These are phyloP conservation scores for Cladosporium sphaerospermum DNA, from an alignment of 2,329 filamentous ascomycete genomes.

Conservation along the genomic window DNA sequence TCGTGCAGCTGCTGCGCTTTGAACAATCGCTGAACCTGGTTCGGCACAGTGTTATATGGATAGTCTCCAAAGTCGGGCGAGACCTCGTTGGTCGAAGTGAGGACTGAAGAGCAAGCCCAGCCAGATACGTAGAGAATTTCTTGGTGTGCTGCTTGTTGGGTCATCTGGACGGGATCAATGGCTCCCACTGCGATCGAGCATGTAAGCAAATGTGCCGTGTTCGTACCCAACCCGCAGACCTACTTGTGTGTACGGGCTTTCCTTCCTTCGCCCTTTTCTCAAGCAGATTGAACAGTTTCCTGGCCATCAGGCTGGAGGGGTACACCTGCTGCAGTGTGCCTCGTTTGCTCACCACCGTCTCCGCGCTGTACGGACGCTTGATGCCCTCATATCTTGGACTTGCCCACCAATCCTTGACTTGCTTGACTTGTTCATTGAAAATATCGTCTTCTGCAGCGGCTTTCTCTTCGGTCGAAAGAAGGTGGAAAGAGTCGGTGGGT, in stretches of 20 bases:
- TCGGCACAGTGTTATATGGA: slow-evolving; percentile 97
- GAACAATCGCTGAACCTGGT: slow-evolving; percentile 91
- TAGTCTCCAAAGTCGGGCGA: slow-evolving; percentile 98
- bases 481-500: slow-evolving; percentile 75
- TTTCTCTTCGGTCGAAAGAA: slow-evolving; percentile 72
- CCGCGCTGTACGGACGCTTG: slow-evolving; percentile 82
- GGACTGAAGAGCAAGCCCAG: slow-evolving; percentile 91
- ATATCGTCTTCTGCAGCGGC: slow-evolving; percentile 74
- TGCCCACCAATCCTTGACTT: slow-evolving; percentile 87
- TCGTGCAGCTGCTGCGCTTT: slow-evolving; percentile 98
- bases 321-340: slow-evolving; percentile 82
- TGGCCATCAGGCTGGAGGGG: slow-evolving; percentile 87
- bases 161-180: slow-evolving; percentile 99
- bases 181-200: slow-evolving; percentile 65
- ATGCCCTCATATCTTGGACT: slow-evolving; percentile 80
- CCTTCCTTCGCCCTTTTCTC: slow-evolving; percentile 70
- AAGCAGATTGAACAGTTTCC: slow-evolving; percentile 87
- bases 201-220: not conserved
- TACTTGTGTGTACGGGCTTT: slow-evolving; percentile 88
- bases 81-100: slow-evolving; percentile 94
- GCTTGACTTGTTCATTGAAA: slow-evolving; percentile 74
- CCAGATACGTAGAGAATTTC: slow-evolving; percentile 94
- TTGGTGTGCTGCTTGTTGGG: slow-evolving; percentile 91
- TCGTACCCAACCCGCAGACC: slow-evolving; percentile 25
- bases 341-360: slow-evolving; percentile 88